A percentile compares a stretch with the other conserved stretches of the same genome.
These are phyloP conservation scores for Lachancea sp. DNA, from an alignment of 805 yeast species.

Conservation along the genomic window DNA sequence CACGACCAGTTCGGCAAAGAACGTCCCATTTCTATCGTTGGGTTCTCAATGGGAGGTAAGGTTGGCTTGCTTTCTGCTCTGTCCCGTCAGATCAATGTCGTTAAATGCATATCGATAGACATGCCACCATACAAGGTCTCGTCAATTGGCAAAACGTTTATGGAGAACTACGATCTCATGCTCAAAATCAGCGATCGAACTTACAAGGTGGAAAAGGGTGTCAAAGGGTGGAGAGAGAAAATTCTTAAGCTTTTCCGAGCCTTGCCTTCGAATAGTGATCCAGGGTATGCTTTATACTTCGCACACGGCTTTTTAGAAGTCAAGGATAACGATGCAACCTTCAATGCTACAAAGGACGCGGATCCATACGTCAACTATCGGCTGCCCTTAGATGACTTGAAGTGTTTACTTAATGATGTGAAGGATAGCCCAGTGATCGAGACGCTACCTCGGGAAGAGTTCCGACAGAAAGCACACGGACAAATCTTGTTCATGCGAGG, in stretches of 20 bases:
- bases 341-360: constrained; percentile 4
- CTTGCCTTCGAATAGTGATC: constrained; percentile 15
- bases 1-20: constrained; percentile 19
- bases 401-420: constrained; percentile 19
- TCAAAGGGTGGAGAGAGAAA: constrained; percentile 20
- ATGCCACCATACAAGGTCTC: constrained; percentile 28
- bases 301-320: constrained; percentile 25
- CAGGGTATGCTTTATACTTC: constrained; percentile 22
- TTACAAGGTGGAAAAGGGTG: constrained; percentile 18
- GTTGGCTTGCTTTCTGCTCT: constrained; percentile 44
- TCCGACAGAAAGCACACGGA: constrained; percentile 12
- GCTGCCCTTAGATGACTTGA: constrained; percentile 23
- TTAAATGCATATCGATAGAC: constrained; percentile 40
- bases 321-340: constrained; percentile 13
- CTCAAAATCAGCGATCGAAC: constrained; percentile 17
- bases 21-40: constrained; percentile 35
- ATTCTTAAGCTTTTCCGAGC: constrained; percentile 16
- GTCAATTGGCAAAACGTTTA: constrained; percentile 16
- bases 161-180: constrained; percentile 19
- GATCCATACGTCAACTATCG: constrained; percentile 16
- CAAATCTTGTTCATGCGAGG: constrained; percentile 43
- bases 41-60: constrained; percentile 61
- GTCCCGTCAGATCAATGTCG: constrained; percentile 22
- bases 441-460: constrained; percentile 5
- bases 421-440: constrained; percentile 21